Evolutionary conservation across 805 yeast genomes (phyloP), one percentile per base, ranked within the genome.

Genomic region (Kodamaea fukazawae): DNA sequence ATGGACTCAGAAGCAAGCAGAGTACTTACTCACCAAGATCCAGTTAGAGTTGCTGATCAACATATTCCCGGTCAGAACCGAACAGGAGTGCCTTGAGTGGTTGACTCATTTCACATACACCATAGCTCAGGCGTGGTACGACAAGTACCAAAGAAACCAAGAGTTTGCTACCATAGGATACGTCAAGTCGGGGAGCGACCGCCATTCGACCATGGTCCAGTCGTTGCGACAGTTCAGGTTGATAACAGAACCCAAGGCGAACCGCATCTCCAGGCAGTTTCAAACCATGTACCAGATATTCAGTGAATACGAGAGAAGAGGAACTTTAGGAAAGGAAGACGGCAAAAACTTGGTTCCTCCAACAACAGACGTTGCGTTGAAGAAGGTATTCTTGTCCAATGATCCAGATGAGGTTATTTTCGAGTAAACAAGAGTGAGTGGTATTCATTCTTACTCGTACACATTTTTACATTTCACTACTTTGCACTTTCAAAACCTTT

Each of bases 81-180:
- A 53, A 5, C 67, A 57, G 34, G 86, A 80, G 36, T 58, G 75
- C 1, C 40, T 67, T 1, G 67, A 61, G 3, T 79, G 86, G 79
- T 51, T 82, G 11, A 72, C 67, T 33, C 73, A 81, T 11, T 70
- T 81, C 45, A 64, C 85, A 0, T 75, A 79, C 47, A 69, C 87
- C 0, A 67, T 83, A 5, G 69, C 79, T 0, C 54, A 61, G 11
- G 63, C 76, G 9, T 51, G 78, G 22, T 76, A 77, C 56, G 88
- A 82, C 51, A 76, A 76, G 15, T 59, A 60, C 27, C 73, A 78
- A 44, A 58, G 87, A 45, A 75, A 78, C 52, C 65, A 69, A 42
- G 74, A 73, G 28, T 67, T 78, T 40, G 71, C 83, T 1, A 78
- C 76, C 46, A 57, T 83, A 7, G 81, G 81, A 4, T 62, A 57